Base-by-base conservation (phyloP, 1,284 basidiomycete genomes). In the Hypsizygus ulmarius region DNA sequence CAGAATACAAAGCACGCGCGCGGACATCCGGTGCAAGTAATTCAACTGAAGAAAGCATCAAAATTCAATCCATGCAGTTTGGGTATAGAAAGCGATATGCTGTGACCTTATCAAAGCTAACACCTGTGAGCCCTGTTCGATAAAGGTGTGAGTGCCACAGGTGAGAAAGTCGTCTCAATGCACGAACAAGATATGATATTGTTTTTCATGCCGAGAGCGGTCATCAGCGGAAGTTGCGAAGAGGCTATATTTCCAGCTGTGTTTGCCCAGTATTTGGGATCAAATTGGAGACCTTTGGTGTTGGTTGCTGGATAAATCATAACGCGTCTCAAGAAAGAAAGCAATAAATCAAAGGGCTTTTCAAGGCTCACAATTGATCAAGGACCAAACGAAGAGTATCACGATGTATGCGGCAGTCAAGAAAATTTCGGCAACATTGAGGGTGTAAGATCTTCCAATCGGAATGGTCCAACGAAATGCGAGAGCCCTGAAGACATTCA, bases 141-240 rank as follows among this genome's bases (percentile, higher is more conserved):
- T n/a, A 8, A 15, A 39, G 15, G 21, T n/a, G 10, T 19, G 21
- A 12, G 21, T 4, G 9, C 25, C 9, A n/a, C 11, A 35, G 18
- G 30, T 8, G n/a, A 37, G 15, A 42, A 15, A 34, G 11, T 19
- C n/a, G n/a, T n/a, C n/a, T n/a, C 18, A 21, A 21, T 10, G 2
- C 6, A 68, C 79, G 47, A 47, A 81, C 80, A 69, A 4, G 80
- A 77, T 5, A 87, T 66, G 15, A 79, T 45, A 46, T 85, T 87
- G 60, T 87, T 84, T 61, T 80, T 81, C 41, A 78, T 80, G 0
- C 81, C 82, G 8, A 87, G 73, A 2, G 72, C 81, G 0, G 78
- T 73, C 54, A 86, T 71, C 14, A 87, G 64, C 0, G 82, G 79
- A 1, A 84, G 59, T 58, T 87, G 84, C 14, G 72, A 70, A 1